These are phyloP conservation scores for Cutaneotrichosporon sp. DNA, from an alignment of 1,284 basidiomycete species.

Conservation along the genomic window DNA sequence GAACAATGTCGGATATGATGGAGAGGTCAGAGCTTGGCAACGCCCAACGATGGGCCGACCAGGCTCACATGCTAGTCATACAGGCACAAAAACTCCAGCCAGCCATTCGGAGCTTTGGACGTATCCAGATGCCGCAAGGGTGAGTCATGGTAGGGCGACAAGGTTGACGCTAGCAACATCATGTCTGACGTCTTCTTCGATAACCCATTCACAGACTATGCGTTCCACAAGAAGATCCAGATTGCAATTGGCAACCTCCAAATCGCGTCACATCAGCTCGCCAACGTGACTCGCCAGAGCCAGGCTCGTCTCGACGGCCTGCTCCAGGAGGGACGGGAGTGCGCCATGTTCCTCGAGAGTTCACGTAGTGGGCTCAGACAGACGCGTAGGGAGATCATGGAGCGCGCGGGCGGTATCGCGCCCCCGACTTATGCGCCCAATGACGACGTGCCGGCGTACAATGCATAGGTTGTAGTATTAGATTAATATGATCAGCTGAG, in stretches of 20 bases:
- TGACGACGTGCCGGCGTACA: no score
- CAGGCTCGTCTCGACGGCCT: constrained; percentile 3
- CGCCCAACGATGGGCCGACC: constrained; percentile 29
- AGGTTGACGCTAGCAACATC: constrained; percentile 13
- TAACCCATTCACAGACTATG: constrained; percentile 31
- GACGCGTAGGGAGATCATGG: constrained; percentile 17
- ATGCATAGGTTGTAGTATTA: no score
- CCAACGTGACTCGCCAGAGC: constrained; percentile 10
- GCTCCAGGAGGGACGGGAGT: neutral
- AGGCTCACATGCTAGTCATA: constrained; percentile 25
- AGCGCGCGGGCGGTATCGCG: constrained; percentile 5
- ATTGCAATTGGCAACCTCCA: constrained; percentile 7
- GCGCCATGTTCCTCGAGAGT: constrained; percentile 8
- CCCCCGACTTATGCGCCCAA: neutral
- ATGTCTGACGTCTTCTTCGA: constrained; percentile 35
- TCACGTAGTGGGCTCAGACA: constrained; percentile 14
- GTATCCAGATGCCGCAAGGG: constrained; percentile 25
- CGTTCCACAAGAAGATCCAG: constrained; percentile 28
- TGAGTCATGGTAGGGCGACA: constrained; percentile 5
- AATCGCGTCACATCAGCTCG: constrained; percentile 1
- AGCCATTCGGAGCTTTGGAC: constrained; percentile 16
- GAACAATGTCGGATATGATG: constrained; percentile 20
- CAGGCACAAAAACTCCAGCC: constrained; percentile 33
- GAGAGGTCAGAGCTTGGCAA: constrained; percentile 26
- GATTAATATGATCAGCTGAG: no score